Percentiles rank a stretch among this genome's conserved stretches.
Evolutionary conservation across 2,329 filamentous ascomycete species (phyloP).

Genomic region (Diplodia seriata): DNA sequence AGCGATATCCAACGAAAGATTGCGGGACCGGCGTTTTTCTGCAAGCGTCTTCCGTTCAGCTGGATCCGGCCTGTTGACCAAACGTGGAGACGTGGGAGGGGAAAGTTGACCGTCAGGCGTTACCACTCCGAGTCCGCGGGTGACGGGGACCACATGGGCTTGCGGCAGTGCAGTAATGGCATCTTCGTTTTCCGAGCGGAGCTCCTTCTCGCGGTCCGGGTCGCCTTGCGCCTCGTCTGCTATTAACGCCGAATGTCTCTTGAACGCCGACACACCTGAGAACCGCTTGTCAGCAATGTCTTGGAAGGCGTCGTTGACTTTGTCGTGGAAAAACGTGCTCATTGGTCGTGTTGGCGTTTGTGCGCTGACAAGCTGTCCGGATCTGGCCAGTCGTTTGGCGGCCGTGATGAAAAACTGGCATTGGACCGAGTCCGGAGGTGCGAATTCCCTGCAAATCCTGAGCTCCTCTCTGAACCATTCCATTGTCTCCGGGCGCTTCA

Average conservation of each 20-base stretch:
- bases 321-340: conserved; percentile 81
- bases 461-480: conserved; percentile 98
- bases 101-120: conserved; percentile 4
- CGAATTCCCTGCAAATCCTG: conserved; percentile 86
- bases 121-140: conserved; percentile 21
- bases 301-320: conserved; percentile 85
- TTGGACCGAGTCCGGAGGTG: conserved; percentile 84
- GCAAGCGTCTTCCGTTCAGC: conserved; percentile 38
- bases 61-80: conserved; percentile 29
- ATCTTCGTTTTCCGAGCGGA: conserved; percentile 84
- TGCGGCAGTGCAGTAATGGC: conserved; percentile 80
- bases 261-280: conserved; percentile 49
- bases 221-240: conserved; percentile 82
- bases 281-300: conserved; percentile 78
- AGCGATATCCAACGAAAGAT: conserved; percentile 53
- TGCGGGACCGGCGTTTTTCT: conserved; percentile 51
- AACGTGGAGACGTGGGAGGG: conserved; percentile 43
- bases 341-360: conserved; percentile 64
- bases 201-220: conserved; percentile 76
- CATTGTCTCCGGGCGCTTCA: conserved; percentile 90
- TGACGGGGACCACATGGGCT: conserved; percentile 48
- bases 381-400: conserved; percentile 63
- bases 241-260: conserved; percentile 81
- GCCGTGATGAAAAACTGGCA: conserved; percentile 96
- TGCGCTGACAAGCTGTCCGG: conserved; percentile 60